phyloP scores from a whole-genome alignment of 176 grass and related monocot species.

The Oryza rufipogon region DNA sequence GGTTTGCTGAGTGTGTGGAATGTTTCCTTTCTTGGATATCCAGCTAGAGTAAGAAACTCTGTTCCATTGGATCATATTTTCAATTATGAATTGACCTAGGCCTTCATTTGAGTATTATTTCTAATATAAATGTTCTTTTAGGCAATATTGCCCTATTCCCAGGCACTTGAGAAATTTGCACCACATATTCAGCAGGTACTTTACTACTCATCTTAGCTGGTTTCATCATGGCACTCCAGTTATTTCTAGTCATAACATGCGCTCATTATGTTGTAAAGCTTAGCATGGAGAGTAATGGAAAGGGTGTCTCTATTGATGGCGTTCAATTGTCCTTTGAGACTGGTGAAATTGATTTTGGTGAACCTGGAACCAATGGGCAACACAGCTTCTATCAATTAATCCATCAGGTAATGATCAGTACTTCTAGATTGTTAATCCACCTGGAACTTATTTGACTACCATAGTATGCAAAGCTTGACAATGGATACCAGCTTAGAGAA shows the following conservation, averaged over 20 bases:
- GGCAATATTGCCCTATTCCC: constrained; percentile 96
- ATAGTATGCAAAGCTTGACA: constrained; percentile 3
- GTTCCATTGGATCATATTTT: constrained; percentile 13
- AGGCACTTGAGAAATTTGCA: constrained; percentile 96
- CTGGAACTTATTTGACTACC: neutral
- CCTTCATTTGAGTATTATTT: neutral
- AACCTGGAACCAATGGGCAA: constrained; percentile 98
- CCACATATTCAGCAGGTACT: constrained; percentile 98
- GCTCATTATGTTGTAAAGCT: constrained; percentile 60
- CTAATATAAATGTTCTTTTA: constrained; percentile 34
- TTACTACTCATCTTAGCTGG: constrained; percentile 34
- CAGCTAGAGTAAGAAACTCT: constrained; percentile 70
- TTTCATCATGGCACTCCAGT: neutral
- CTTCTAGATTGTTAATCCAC: neutral
- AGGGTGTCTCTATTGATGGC: constrained; percentile 94
- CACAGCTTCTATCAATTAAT: constrained; percentile 99
- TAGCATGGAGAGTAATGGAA: constrained; percentile 99
- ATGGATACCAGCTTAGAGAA: neutral
- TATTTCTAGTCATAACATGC: constrained; percentile 30
- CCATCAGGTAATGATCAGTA: constrained; percentile 72
- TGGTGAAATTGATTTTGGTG: constrained; percentile 99
- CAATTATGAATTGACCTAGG: constrained; percentile 12
- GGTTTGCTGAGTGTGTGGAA: constrained; percentile 99
- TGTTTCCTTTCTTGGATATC: constrained; percentile 95
- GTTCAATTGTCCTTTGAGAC: constrained; percentile 68